A percentile compares a stretch with the other conserved stretches of the same genome.
phyloP scores from a whole-genome alignment of 1,284 basidiomycete genomes.

The Puccinia hordei region DNA sequence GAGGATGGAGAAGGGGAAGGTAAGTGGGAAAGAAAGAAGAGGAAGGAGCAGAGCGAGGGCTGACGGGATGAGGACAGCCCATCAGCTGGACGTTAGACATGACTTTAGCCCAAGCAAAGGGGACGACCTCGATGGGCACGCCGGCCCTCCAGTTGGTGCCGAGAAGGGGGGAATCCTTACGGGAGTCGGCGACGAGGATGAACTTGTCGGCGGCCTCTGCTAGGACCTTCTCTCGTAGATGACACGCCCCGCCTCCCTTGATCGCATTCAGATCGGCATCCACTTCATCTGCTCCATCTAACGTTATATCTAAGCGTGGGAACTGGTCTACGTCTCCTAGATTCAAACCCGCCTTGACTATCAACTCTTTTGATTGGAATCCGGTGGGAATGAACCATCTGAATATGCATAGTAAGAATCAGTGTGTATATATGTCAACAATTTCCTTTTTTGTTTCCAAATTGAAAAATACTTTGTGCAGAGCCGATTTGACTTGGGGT shows the following conservation, averaged over 20 bases:
- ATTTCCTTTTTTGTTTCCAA: background rate
- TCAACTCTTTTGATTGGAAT: conserved; percentile 94
- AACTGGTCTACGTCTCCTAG: conserved; percentile 92
- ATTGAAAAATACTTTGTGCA: no score
- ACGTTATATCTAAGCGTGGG: conserved; percentile 85
- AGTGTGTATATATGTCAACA: background rate
- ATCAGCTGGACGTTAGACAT: conserved; percentile 55
- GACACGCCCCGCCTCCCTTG: conserved; percentile 97
- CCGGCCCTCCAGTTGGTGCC: conserved; percentile 65
- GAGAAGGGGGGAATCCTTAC: conserved; percentile 65
- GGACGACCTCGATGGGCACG: conserved; percentile 92
- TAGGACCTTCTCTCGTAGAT: conserved; percentile 93
- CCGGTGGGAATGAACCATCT: conserved; percentile 90
- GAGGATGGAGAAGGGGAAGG: conserved; percentile 10
- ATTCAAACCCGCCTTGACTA: conserved; percentile 75
- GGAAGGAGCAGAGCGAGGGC: conserved; percentile 19
- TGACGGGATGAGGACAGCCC: conserved; percentile 56
- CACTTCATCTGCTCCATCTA: conserved; percentile 93
- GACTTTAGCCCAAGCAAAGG: conserved; percentile 87
- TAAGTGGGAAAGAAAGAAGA: no score
- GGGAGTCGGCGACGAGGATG: conserved; percentile 91
- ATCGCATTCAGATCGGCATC: conserved; percentile 79
- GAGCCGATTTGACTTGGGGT: no score
- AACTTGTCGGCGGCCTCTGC: conserved; percentile 94
- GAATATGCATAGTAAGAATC: background rate